Evolutionary conservation across 257 asterid genomes (phyloP).

Genomic region (Orobanche coerulescens): DNA sequence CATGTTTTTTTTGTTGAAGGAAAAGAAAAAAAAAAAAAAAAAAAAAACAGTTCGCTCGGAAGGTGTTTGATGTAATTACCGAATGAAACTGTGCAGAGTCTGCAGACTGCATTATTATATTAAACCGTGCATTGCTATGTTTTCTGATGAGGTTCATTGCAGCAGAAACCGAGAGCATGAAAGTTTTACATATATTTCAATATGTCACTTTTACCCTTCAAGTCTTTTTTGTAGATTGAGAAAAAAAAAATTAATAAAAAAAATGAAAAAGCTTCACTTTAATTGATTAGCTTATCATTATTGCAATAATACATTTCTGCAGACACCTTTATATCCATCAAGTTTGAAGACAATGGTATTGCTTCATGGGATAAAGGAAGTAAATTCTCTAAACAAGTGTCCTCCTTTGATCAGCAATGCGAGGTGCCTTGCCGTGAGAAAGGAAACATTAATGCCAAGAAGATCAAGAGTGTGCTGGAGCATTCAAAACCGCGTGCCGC

Average conservation of each 20-base stretch:
- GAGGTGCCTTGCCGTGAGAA: not conserved
- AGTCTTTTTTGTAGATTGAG: not conserved
- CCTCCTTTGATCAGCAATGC: constrained; percentile 20
- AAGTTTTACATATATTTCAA: not conserved
- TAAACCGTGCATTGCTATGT: too few relatives aligned
- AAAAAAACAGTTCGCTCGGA: constrained; percentile 16
- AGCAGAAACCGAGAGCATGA: too few relatives aligned
- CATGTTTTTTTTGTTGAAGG: constrained; percentile 25
- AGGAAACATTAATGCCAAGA: constrained; percentile 12
- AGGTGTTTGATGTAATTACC: constrained; percentile 15
- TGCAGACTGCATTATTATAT: too few relatives aligned
- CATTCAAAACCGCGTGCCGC: constrained; percentile 45
- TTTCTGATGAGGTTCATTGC: too few relatives aligned
- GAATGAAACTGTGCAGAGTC: not conserved
- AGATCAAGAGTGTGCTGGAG: constrained; percentile 40
- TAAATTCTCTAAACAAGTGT: constrained; percentile 18
- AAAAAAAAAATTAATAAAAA: too few relatives aligned
- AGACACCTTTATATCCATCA: constrained; percentile 91
- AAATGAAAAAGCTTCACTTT: too few relatives aligned
- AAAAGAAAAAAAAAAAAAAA: too few relatives aligned
- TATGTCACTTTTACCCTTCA: not conserved
- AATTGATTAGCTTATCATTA: not conserved
- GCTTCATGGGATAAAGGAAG: constrained; percentile 47
- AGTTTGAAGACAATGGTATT: constrained; percentile 69
- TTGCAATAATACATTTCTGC: constrained; percentile 13